Percentiles rank a stretch among this genome's conserved stretches.
These are phyloP conservation scores for Aspergillus aculeatus DNA, from an alignment of 2,329 filamentous ascomycete species.

Conservation along the genomic window DNA sequence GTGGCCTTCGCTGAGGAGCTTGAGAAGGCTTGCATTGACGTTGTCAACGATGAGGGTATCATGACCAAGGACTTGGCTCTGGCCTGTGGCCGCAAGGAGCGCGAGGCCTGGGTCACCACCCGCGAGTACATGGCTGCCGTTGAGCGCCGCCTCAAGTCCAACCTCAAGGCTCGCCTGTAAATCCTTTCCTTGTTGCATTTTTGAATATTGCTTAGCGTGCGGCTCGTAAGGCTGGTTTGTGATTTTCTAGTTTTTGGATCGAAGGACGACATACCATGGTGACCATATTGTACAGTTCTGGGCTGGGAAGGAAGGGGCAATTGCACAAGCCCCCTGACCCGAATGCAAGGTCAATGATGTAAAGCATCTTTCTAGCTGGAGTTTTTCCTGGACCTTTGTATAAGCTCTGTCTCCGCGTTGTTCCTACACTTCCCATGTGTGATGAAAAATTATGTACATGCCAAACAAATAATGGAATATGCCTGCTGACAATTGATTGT, in stretches of 20 bases:
- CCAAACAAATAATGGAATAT: background rate
- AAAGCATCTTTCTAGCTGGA: background rate
- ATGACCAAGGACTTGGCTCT: slow-evolving; percentile 99
- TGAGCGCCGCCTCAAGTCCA: slow-evolving; percentile 80
- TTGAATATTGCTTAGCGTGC: slow-evolving; percentile 18
- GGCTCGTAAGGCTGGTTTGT: slow-evolving; percentile 3
- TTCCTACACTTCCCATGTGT: background rate
- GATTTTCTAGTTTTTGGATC: slow-evolving; percentile 10
- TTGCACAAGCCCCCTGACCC: background rate
- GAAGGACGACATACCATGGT: slow-evolving; percentile 8
- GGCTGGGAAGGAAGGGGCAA: slow-evolving; percentile 2
- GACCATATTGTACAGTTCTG: slow-evolving; percentile 16
- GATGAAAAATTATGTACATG: background rate
- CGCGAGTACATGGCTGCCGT: slow-evolving; percentile 89
- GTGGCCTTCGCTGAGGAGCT: slow-evolving; percentile 87
- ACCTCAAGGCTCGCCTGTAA: slow-evolving; percentile 51
- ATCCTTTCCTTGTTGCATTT: slow-evolving; percentile 19
- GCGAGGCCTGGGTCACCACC: slow-evolving; percentile 86
- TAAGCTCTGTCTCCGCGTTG: background rate
- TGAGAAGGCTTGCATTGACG: slow-evolving; percentile 90
- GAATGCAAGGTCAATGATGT: background rate
- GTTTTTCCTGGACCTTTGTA: background rate
- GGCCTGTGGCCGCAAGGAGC: slow-evolving; percentile 81
- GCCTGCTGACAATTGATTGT: background rate
- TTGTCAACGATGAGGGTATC: slow-evolving; percentile 87